phyloP scores from a whole-genome alignment of 176 grass and related monocot species.

The Canna indica region DNA sequence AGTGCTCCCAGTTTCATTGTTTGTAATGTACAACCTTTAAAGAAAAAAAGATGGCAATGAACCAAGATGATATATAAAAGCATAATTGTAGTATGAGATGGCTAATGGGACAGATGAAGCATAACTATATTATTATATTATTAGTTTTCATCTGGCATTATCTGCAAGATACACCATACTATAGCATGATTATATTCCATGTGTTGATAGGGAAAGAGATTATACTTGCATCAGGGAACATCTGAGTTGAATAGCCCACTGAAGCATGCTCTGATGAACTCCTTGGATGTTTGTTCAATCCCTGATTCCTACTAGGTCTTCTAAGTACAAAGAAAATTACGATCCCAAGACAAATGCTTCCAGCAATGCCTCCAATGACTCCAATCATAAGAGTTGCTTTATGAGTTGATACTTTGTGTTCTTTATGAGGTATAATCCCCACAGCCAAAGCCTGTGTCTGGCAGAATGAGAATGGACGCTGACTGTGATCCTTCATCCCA shows the following conservation, averaged over 20 bases:
- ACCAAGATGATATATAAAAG: background rate
- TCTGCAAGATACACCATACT: background rate
- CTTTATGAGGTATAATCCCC: constrained; percentile 47
- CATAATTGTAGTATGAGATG: too few relatives aligned
- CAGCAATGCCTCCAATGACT: constrained; percentile 29
- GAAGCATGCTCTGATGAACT: constrained; percentile 44
- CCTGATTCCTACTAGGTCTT: constrained; percentile 27
- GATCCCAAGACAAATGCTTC: constrained; percentile 17
- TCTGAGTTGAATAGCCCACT: constrained; percentile 52
- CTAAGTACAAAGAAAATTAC: constrained; percentile 41
- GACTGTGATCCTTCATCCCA: constrained; percentile 30
- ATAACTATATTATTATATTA: too few relatives aligned
- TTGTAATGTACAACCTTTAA: constrained; percentile 70
- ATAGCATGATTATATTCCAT: background rate
- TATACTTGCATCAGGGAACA: constrained; percentile 85
- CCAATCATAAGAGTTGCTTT: constrained; percentile 27
- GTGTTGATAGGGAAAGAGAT: constrained; percentile 10
- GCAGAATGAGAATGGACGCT: constrained; percentile 63
- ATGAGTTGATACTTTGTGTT: constrained; percentile 13
- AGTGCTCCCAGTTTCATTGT: constrained; percentile 83
- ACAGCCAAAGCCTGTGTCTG: constrained; percentile 86
- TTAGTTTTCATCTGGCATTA: background rate
- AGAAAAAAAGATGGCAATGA: constrained; percentile 10
- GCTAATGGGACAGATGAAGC: background rate
- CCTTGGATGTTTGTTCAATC: constrained; percentile 26